These are phyloP conservation scores for Globisporangium viniferum DNA, from an alignment of 352 stramenopile species.

Conservation along the genomic window DNA sequence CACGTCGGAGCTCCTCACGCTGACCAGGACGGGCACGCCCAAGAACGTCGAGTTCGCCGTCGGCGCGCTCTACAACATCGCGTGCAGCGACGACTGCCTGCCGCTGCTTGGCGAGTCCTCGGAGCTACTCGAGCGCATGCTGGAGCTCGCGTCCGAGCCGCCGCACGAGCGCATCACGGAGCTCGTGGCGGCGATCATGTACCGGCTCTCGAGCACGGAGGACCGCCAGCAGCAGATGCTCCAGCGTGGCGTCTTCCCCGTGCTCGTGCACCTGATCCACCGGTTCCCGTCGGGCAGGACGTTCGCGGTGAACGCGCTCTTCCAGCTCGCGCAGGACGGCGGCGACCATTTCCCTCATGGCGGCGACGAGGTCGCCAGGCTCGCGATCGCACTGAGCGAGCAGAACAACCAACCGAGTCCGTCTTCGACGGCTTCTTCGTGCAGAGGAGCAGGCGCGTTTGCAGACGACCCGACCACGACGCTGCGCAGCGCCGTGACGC, in stretches of 20 bases:
- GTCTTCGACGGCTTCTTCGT: neutral
- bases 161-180: constrained; percentile 40
- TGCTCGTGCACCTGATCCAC: constrained; percentile 51
- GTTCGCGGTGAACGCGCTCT: constrained; percentile 59
- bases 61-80: constrained; percentile 71
- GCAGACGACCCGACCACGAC: constrained; percentile 3
- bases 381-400: constrained; percentile 39
- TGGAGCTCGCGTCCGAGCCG: constrained; percentile 26
- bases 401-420: constrained; percentile 17
- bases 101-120: constrained; percentile 38
- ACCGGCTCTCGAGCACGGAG: constrained; percentile 34
- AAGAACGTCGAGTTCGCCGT: constrained; percentile 54
- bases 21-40: constrained; percentile 27
- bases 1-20: constrained; percentile 44
- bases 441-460: neutral
- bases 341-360: constrained; percentile 59
- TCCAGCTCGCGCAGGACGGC: constrained; percentile 40
- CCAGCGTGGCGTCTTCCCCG: constrained; percentile 37
- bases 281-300: constrained; percentile 33
- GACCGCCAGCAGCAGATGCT: constrained; percentile 28
- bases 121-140: constrained; percentile 34
- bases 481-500: constrained; percentile 44
- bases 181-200: constrained; percentile 54
- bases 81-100: constrained; percentile 62
- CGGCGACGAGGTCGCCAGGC: constrained; percentile 45